phyloP scores from a whole-genome alignment of 495 filamentous ascomycete genomes.

The Pyrenopolyporus hunteri region DNA sequence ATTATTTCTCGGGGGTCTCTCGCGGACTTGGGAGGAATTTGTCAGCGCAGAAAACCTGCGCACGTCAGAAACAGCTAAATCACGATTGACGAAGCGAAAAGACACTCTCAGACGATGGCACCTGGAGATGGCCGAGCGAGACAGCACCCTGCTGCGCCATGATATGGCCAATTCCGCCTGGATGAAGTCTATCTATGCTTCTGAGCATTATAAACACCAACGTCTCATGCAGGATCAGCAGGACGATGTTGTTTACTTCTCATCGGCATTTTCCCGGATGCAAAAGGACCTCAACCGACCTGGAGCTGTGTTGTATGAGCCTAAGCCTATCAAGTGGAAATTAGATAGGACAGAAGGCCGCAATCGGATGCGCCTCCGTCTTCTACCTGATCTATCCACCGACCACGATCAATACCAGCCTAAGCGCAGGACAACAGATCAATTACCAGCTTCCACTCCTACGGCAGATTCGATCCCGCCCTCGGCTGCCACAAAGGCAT shows the following conservation, averaged over 20 bases:
- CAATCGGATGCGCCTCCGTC: conserved; percentile 89
- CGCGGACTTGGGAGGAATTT: conserved; percentile 83
- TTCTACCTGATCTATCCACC: conserved; percentile 74
- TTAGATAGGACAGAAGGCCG: conserved; percentile 94
- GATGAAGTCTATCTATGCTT: conserved; percentile 91
- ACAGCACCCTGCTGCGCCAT: conserved; percentile 76
- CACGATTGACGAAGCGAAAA: conserved; percentile 71
- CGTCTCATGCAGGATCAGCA: conserved; percentile 87
- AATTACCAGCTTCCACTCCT: conserved; percentile 40
- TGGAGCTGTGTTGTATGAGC: conserved; percentile 76
- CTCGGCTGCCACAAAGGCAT: conserved; percentile 4
- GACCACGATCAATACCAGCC: conserved; percentile 82
- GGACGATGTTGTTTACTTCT: conserved; percentile 78
- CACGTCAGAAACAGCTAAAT: conserved; percentile 72
- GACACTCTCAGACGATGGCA: conserved; percentile 84
- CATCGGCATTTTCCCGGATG: conserved; percentile 73
- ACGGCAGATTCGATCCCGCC: conserved; percentile 52
- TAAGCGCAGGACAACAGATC: conserved; percentile 66
- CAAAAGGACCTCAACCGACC: conserved; percentile 74
- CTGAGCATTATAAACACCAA: conserved; percentile 90
- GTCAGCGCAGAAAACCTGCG: conserved; percentile 77
- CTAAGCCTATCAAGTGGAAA: conserved; percentile 75
- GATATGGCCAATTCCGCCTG: conserved; percentile 85
- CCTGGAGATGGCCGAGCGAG: conserved; percentile 65
- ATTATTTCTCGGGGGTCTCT: conserved; percentile 78